Conservation (phyloP, 2,329 filamentous ascomycete genomes). For the Botrytis deweyae region DNA sequence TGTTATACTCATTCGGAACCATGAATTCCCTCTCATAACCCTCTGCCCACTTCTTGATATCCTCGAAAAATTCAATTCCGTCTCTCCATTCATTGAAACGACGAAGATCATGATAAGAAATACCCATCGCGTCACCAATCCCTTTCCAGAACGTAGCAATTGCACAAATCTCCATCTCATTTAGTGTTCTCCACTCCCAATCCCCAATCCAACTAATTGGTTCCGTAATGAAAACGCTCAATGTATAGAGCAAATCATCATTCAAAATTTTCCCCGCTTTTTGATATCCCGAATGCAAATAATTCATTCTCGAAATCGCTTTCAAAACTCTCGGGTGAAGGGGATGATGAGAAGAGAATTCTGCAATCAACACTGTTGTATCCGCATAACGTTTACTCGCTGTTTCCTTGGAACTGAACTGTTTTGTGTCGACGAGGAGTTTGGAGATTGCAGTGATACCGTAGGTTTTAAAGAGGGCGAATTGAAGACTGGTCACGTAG, state of each 20-base stretch:
- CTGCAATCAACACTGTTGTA: constrained; percentile 31
- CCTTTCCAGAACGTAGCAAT: constrained; percentile 69
- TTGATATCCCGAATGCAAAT: constrained; percentile 58
- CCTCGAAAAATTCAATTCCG: constrained; percentile 52
- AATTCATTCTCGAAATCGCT: constrained; percentile 64
- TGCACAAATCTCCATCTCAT: constrained; percentile 66
- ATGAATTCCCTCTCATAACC: constrained; percentile 60
- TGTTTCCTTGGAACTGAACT: constrained; percentile 48
- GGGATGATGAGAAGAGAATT: constrained; percentile 31
- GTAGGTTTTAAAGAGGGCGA: constrained; percentile 60
- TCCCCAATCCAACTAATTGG: constrained; percentile 60
- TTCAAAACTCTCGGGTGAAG: constrained; percentile 43
- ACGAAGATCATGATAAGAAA: constrained; percentile 46
- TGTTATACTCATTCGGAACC: constrained; percentile 52
- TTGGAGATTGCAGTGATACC: constrained; percentile 55
- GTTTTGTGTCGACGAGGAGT: constrained; percentile 49
- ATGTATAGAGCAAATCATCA: constrained; percentile 64
- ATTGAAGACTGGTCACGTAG: constrained; percentile 52
- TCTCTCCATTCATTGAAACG: constrained; percentile 45
- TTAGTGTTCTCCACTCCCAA: constrained; percentile 70
- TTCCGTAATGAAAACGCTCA: constrained; percentile 64
- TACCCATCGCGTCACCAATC: constrained; percentile 68
- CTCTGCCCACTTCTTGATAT: constrained; percentile 49
- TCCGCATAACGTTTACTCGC: constrained; percentile 45
- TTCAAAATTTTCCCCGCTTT: constrained; percentile 59